A percentile compares a stretch with the other conserved stretches of the same genome.
These are phyloP conservation scores for Larix kaempferi DNA, from an alignment of 75 land plant genomes.

Conservation along the genomic window DNA sequence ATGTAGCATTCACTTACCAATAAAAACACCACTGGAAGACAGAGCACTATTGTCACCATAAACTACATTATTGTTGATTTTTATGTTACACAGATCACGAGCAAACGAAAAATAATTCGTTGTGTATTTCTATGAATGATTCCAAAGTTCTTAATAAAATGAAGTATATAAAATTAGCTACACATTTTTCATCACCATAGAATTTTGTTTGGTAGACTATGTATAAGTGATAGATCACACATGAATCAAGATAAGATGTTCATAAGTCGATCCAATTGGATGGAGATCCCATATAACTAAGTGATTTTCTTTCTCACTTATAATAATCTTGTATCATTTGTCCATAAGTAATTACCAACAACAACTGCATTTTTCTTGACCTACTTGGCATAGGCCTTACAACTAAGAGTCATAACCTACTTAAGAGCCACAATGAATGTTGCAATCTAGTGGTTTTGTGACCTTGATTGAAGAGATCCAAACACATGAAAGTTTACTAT, in stretches of 20 bases:
- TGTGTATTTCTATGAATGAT: background rate
- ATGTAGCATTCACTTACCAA: conserved; percentile 32
- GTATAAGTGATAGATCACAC: background rate
- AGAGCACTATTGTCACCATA: conserved; percentile 84
- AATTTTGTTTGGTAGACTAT: background rate
- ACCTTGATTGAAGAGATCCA: conserved; percentile 83
- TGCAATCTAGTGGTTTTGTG: conserved; percentile 70
- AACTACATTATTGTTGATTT: conserved; percentile 81
- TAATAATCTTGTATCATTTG: conserved; percentile 80
- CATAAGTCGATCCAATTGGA: conserved; percentile 72
- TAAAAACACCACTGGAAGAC: conserved; percentile 74
- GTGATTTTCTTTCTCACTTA: conserved; percentile 81
- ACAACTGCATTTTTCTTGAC: conserved; percentile 78
- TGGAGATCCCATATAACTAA: conserved; percentile 80
- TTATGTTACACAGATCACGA: conserved; percentile 67
- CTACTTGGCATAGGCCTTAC: conserved; percentile 86
- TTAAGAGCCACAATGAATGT: conserved; percentile 76
- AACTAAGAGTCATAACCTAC: conserved; percentile 61
- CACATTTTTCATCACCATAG: too few relatives aligned
- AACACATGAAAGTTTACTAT: conserved; percentile 80
- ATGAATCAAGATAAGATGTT: background rate
- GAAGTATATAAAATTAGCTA: background rate
- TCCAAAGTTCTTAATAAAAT: background rate
- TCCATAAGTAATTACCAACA: conserved; percentile 65
- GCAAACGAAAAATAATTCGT: background rate